These are phyloP conservation scores for Mycena kentingensis DNA, from an alignment of 768 basidiomycete species.

Conservation along the genomic window DNA sequence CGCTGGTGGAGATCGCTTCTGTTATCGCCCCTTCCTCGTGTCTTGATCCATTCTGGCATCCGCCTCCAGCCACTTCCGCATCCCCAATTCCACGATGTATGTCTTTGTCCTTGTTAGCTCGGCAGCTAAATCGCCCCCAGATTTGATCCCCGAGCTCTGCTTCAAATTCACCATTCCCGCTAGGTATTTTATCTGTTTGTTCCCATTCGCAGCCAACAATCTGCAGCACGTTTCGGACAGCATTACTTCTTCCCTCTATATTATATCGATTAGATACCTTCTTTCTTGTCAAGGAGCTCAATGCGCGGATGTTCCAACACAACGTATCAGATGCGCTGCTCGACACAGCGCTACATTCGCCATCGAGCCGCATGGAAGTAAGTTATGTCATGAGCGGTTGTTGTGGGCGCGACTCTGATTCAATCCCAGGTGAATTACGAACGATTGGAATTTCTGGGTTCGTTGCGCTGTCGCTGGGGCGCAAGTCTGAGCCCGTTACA, in stretches of 20 bases:
- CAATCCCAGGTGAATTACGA: slow-evolving; percentile 84
- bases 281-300: slow-evolving; percentile 77
- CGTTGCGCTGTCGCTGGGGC: slow-evolving; percentile 19
- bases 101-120: slow-evolving; percentile 23
- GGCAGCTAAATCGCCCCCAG: slow-evolving; percentile 37
- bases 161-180: slow-evolving; percentile 71
- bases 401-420: too few relatives aligned
- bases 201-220: slow-evolving; percentile 1
- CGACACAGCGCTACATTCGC: slow-evolving; percentile 67
- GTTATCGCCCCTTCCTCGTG: slow-evolving; percentile 55
- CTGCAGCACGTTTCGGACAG: slow-evolving; percentile 65
- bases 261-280: slow-evolving; percentile 71
- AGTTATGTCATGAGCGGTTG: too few relatives aligned
- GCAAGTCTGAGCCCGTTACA: slow-evolving; percentile 30
- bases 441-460: slow-evolving; percentile 81
- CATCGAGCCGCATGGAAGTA: slow-evolving; percentile 70
- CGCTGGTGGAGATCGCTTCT: slow-evolving; percentile 68
- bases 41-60: slow-evolving; percentile 60
- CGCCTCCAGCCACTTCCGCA: slow-evolving; percentile 38
- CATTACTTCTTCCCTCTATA: slow-evolving; percentile 73
- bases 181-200: slow-evolving; percentile 46
- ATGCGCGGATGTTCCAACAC: slow-evolving; percentile 64
- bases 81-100: slow-evolving; percentile 62
- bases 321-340: slow-evolving; percentile 63
- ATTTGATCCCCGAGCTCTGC: slow-evolving; percentile 84